Base-by-base conservation (phyloP, 2,329 filamentous ascomycete genomes). In the Alternaria triticina region DNA sequence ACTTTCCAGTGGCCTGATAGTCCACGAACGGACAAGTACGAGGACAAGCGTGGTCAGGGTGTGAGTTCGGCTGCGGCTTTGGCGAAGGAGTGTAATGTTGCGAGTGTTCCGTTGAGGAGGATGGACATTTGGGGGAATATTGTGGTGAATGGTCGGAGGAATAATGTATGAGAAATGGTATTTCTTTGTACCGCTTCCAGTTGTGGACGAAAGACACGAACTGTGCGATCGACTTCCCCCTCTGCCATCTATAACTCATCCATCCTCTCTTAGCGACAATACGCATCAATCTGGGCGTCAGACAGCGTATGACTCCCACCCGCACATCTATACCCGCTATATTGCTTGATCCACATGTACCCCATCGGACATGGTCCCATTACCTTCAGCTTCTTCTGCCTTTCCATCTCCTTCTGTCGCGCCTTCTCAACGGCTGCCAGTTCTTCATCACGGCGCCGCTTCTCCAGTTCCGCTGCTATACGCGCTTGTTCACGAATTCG, bases 321-420 rank as follows among this genome's bases (percentile, higher is more conserved):
- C 0, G 83, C 83, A 78, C 90, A 92, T 6, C 88, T 76, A 75
- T 88, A 93, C 0, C 90, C 90, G 1, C 70, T 72, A 2, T 3
- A 44, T 70, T 89, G 84, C 68, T 86, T 87, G 25, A 90, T 87
- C 90, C 90, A 93, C 0, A 61, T 57, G 70, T 51, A 93, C 0
- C 90, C 90, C 17, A 58, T 40, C 0, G 82, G 81, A 74, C 90
- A 94, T 0, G 76, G 54, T 0, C 90, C 90, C 80, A 87, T 82
- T 1, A 67, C 28, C 66, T 72, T 77, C 66, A 93, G 72, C 69
- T 85, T 88, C 43, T 72, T 67, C 77, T 86, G 83, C 11, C 69
- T 75, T 63, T 79, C 72, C 61, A 47, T 68, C 60, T 82, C 81
- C 63, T 83, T 78, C 66, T 81, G 74, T 5, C 80, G 75, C 5